These are phyloP conservation scores for Phytophthora pinifolia DNA, from an alignment of 352 stramenopile species.

Conservation along the genomic window DNA sequence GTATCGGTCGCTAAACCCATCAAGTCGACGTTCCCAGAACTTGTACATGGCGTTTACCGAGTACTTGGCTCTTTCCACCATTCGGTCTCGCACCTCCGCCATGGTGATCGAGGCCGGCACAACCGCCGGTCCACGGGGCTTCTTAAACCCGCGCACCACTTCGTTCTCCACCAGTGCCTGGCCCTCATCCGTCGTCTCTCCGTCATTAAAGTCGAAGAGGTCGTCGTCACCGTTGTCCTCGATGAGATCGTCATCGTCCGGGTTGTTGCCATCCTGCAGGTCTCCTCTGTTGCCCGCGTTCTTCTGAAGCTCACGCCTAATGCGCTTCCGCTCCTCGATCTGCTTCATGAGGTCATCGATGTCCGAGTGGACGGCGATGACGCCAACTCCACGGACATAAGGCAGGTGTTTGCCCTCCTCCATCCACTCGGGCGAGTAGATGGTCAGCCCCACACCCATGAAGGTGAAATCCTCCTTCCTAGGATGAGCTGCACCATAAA, in stretches of 20 bases:
- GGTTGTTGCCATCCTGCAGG: conserved; percentile 38
- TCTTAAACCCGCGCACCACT: conserved; percentile 45
- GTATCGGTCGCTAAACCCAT: conserved; percentile 67
- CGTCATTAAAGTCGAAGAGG: conserved; percentile 40
- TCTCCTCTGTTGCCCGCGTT: conserved; percentile 30
- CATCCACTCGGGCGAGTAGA: conserved; percentile 67
- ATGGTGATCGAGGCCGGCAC: conserved; percentile 56
- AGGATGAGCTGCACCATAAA: conserved; percentile 36
- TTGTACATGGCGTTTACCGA: conserved; percentile 63
- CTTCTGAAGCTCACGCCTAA: conserved; percentile 52
- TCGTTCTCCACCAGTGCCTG: conserved; percentile 49
- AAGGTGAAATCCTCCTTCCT: conserved; percentile 57
- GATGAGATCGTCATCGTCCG: conserved; percentile 28
- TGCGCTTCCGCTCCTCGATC: conserved; percentile 67
- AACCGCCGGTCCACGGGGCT: conserved; percentile 39
- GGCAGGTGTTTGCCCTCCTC: conserved; percentile 55
- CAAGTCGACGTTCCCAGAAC: conserved; percentile 67
- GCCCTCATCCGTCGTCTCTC: conserved; percentile 35
- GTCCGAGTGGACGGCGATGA: conserved; percentile 53
- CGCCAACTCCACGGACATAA: conserved; percentile 46
- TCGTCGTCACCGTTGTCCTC: conserved; percentile 39
- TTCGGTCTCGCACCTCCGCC: conserved; percentile 23
- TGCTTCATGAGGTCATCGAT: conserved; percentile 55
- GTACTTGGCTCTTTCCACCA: conserved; percentile 53
- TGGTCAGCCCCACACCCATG: conserved; percentile 56